Percentiles rank a stretch among this genome's conserved stretches.
phyloP scores from a whole-genome alignment of 805 yeast species.

The Wickerhamomyces bisporus region DNA sequence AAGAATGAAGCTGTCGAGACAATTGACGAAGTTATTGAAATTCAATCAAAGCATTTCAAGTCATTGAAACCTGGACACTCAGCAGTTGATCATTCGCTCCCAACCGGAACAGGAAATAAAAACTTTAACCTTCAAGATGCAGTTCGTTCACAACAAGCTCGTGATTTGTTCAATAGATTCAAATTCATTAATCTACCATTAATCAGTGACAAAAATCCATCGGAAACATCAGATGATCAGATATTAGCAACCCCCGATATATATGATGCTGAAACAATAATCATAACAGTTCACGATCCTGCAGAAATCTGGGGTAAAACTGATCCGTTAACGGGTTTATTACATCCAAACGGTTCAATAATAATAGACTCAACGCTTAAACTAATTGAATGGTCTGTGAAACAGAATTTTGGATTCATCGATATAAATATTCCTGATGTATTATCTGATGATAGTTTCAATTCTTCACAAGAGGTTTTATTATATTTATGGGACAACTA shows the following conservation, averaged over 20 bases:
- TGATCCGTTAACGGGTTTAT: constrained; percentile 73
- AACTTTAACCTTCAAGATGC: constrained; percentile 62
- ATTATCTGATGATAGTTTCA: constrained; percentile 40
- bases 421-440: constrained; percentile 76
- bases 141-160: constrained; percentile 65
- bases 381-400: constrained; percentile 63
- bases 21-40: constrained; percentile 71
- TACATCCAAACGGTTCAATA: constrained; percentile 67
- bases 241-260: constrained; percentile 69
- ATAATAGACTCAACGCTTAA: constrained; percentile 70
- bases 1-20: constrained; percentile 72
- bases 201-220: constrained; percentile 31
- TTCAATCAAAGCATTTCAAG: constrained; percentile 86
- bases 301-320: constrained; percentile 88
- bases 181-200: constrained; percentile 69
- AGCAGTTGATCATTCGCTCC: constrained; percentile 32
- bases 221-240: constrained; percentile 53
- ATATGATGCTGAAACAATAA: constrained; percentile 54
- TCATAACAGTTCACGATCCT: constrained; percentile 82
- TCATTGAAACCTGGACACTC: constrained; percentile 66
- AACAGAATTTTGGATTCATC: constrained; percentile 65
- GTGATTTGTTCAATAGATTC: constrained; percentile 46
- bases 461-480: constrained; percentile 70
- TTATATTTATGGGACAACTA: constrained; percentile 89
- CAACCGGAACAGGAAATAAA: constrained; percentile 31